Evolutionary conservation across 148 eudicot species (phyloP).

Genomic region (Rhododendron griersonianum): DNA sequence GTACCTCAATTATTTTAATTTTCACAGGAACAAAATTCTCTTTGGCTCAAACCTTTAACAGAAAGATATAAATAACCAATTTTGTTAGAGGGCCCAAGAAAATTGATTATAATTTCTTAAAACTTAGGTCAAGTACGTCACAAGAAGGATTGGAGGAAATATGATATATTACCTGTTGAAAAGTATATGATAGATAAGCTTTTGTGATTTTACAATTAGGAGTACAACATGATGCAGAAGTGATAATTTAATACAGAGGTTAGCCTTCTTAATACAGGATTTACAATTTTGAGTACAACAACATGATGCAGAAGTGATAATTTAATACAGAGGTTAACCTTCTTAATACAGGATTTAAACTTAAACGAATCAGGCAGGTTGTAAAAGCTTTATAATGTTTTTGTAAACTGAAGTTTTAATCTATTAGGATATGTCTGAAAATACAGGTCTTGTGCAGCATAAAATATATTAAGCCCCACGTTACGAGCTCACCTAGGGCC

Average conservation of each 20-base stretch:
- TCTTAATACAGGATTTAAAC: background rate
- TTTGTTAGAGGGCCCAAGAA: background rate
- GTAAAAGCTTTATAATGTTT: background rate
- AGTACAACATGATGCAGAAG: background rate
- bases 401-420: background rate
- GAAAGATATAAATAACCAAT: background rate
- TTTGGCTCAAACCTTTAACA: background rate
- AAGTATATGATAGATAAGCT: background rate
- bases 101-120: background rate
- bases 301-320: background rate
- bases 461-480: background rate
- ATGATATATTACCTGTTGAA: background rate
- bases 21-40: background rate
- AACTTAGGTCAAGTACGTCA: background rate
- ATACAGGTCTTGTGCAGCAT: background rate
- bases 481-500: background rate
- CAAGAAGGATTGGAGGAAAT: background rate
- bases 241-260: background rate
- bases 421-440: background rate
- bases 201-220: background rate
- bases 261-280: background rate
- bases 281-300: background rate
- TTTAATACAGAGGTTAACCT: background rate
- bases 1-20: background rate
- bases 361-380: background rate